Percentiles rank a stretch among this genome's conserved stretches.
Conservation (phyloP, 768 basidiomycete genomes). For the Hygrocybe punicea region DNA sequence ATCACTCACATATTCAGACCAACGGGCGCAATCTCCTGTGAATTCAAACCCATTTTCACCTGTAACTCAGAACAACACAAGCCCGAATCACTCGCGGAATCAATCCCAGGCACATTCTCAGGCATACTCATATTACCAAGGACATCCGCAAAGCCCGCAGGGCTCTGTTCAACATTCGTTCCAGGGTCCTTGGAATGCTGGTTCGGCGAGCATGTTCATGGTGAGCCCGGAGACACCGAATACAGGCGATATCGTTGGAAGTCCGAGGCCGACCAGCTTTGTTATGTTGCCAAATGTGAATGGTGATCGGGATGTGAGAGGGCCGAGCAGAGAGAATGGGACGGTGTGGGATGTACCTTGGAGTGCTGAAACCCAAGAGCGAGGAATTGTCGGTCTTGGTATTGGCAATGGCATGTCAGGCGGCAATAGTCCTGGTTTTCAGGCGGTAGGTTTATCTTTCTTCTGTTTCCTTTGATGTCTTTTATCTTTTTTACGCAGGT, state of each 20-base stretch:
- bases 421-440: conserved; percentile 14
- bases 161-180: conserved; percentile 46
- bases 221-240: conserved; percentile 28
- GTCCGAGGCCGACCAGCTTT: conserved; percentile 1
- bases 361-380: neutral
- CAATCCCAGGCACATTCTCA: conserved; percentile 43
- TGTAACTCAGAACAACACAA: conserved; percentile 20
- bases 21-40: conserved; percentile 29
- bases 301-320: neutral
- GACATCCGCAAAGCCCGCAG: conserved; percentile 26
- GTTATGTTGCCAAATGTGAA: neutral
- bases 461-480: neutral
- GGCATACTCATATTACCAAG: conserved; percentile 17
- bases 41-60: conserved; percentile 25
- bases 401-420: conserved; percentile 1
- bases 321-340: neutral
- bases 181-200: conserved; percentile 34
- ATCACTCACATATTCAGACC: conserved; percentile 54
- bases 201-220: conserved; percentile 1
- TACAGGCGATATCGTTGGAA: conserved; percentile 15
- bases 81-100: conserved; percentile 35
- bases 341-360: neutral
- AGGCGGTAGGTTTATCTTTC: conserved; percentile 15
- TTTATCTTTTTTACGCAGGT: neutral
- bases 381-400: conserved; percentile 12